Evolutionary conservation across 805 yeast species (phyloP).

Genomic region (Tetrapisispora taiwanensis): DNA sequence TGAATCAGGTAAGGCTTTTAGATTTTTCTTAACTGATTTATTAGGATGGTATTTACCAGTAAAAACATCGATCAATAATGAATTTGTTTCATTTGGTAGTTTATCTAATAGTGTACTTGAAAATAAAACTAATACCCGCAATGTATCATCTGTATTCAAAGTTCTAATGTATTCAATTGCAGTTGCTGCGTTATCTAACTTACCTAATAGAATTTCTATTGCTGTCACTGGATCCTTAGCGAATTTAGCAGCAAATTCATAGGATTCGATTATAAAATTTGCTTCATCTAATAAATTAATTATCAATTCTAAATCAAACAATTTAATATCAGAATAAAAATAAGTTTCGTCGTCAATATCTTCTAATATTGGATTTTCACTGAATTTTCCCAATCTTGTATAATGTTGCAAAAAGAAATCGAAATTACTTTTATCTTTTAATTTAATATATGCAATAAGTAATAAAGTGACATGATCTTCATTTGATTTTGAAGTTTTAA

Average conservation of each 20-base stretch:
- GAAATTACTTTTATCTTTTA: constrained; percentile 51
- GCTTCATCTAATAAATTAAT: constrained; percentile 65
- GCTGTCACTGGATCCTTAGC: constrained; percentile 63
- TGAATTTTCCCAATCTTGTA: constrained; percentile 21
- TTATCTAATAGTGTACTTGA: constrained; percentile 55
- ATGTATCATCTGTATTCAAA: constrained; percentile 63
- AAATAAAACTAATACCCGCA: constrained; percentile 57
- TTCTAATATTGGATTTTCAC: constrained; percentile 21
- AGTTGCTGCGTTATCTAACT: constrained; percentile 47
- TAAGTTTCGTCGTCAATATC: constrained; percentile 30
- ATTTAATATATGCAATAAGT: constrained; percentile 68
- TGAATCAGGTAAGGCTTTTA: neutral
- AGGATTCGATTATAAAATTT: constrained; percentile 56
- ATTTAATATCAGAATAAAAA: constrained; percentile 22
- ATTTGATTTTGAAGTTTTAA: constrained; percentile 46
- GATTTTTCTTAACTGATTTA: neutral
- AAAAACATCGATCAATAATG: constrained; percentile 71
- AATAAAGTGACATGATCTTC: constrained; percentile 75
- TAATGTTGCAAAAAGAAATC: constrained; percentile 42
- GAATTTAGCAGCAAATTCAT: constrained; percentile 52
- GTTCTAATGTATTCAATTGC: constrained; percentile 60
- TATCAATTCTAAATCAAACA: constrained; percentile 58
- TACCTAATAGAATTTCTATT: constrained; percentile 64
- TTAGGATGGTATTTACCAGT: constrained; percentile 69
- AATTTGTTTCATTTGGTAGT: constrained; percentile 73